A percentile compares a stretch with the other conserved stretches of the same genome.
Conservation (phyloP, 2,329 filamentous ascomycete species). For the Trichoderma sp. region DNA sequence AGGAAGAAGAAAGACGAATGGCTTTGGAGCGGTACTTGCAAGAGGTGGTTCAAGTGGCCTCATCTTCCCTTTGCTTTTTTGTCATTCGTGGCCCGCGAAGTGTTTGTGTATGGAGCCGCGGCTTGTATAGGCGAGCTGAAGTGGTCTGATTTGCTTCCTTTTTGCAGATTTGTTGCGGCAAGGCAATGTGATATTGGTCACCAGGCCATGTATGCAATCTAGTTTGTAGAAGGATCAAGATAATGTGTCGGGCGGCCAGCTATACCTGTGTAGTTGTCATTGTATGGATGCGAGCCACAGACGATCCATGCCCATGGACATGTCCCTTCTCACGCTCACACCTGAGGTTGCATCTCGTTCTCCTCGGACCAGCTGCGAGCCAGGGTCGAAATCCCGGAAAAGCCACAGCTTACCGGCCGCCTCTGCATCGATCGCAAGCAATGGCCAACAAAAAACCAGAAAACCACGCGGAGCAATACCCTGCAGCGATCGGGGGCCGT, state of each 20-base stretch:
- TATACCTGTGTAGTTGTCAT: no score
- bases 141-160: neutral
- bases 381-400: neutral
- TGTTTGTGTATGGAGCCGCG: neutral
- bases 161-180: neutral
- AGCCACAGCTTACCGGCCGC: neutral
- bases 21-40: neutral
- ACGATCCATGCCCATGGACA: neutral
- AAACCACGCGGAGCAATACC: conserved; percentile 5
- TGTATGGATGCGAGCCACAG: neutral
- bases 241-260: no score
- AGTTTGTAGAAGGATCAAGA: no score
- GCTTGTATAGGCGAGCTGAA: neutral
- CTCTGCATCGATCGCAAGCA: conserved; percentile 9
- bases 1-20: neutral
- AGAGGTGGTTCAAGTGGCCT: neutral
- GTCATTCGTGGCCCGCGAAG: neutral
- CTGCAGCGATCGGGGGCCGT: conserved; percentile 23
- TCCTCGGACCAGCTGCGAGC: neutral
- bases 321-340: neutral
- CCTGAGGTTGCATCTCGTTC: neutral
- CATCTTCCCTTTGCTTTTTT: neutral
- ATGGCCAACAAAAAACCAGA: neutral
- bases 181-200: neutral
- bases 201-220: no score